Evolutionary conservation across 495 filamentous ascomycete species (phyloP).

Genomic region (Penicillium odoratum): DNA sequence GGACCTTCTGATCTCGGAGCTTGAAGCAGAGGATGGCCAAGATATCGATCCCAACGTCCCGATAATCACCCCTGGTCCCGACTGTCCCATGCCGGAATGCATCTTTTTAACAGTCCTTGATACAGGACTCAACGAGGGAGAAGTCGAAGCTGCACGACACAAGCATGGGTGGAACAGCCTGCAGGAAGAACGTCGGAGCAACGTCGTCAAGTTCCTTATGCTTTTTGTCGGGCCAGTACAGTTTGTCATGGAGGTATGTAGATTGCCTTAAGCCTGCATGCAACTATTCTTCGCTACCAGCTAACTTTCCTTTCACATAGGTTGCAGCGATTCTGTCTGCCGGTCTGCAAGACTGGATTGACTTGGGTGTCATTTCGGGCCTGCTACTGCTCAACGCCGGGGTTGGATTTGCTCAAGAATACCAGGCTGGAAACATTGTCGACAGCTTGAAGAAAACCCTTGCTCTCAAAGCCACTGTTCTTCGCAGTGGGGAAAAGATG

Average conservation of each 20-base stretch:
- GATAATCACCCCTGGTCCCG: constrained; percentile 27
- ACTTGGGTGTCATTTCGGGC: constrained; percentile 75
- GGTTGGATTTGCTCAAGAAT: constrained; percentile 88
- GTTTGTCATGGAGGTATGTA: constrained; percentile 84
- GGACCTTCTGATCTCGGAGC: constrained; percentile 77
- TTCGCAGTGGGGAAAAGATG: constrained; percentile 69
- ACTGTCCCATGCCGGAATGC: constrained; percentile 60
- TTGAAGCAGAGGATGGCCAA: constrained; percentile 74
- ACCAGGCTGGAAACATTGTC: constrained; percentile 86
- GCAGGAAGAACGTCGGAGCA: constrained; percentile 84
- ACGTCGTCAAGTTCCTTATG: constrained; percentile 77
- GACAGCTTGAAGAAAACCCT: constrained; percentile 90
- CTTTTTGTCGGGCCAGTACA: constrained; percentile 92
- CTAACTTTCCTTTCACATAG: constrained; percentile 36
- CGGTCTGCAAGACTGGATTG: constrained; percentile 74
- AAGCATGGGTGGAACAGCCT: constrained; percentile 86
- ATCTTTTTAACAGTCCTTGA: constrained; percentile 70
- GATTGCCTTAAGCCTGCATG: neutral
- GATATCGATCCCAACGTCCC: constrained; percentile 58
- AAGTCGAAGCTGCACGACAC: constrained; percentile 62
- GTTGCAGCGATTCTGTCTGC: constrained; percentile 73
- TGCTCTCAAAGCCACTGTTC: constrained; percentile 78
- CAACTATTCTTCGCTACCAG: neutral
- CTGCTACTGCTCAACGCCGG: constrained; percentile 77
- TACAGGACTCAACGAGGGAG: constrained; percentile 66